Evolutionary conservation across 1,139 yeast species (phyloP), one percentile per base, ranked within the genome.

Genomic region (Scheffersomyces quercinus): DNA sequence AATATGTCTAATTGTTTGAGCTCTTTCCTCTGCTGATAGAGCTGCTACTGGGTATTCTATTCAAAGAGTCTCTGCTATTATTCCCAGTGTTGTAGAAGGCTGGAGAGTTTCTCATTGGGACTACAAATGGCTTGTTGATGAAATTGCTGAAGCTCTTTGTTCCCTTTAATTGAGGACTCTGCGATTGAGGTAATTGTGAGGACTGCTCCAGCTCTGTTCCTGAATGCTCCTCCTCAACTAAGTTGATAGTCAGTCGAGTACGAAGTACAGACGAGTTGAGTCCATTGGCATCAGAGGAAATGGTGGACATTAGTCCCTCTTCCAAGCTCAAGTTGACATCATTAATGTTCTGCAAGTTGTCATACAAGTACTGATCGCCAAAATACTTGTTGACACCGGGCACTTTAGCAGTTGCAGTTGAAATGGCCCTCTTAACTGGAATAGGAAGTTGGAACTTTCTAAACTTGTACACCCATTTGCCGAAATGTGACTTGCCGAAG

Each of bases 181-280:
- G n/a, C 5, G 15, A 20, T 32, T 30, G n/a, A 8, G 36, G 29
- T 32, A 8, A 10, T 20, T 20, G 26, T 20, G 26, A 16, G 20
- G 20, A 20, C 26, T 20, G 26, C 26, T 20, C 26, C 26, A 20
- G 9, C 20, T 31, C 35, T 14, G 11, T 31, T 7, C 35, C 35
- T 14, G 52, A 46, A 26, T 50, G 55, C 13, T 54, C 53, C 13
- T 39, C 44, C 9, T 63, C 72, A 28, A 56, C 52, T 43, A 74
- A 62, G 35, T 63, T 72, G 28, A 71, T 64, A 3, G 67, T 60
- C 46, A 75, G 74, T 45, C 79, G 52, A 0, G 79, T 74, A 37
- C 79, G 55, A 16, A 74, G 59, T 6, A 28, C 45, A 13, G 52
- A 44, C 12, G 29, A 31, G 5, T 32, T 34, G 3, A 48, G 49